Evolutionary conservation across 495 filamentous ascomycete species (phyloP).

Genomic region (Staphylotrichum tortipilum): DNA sequence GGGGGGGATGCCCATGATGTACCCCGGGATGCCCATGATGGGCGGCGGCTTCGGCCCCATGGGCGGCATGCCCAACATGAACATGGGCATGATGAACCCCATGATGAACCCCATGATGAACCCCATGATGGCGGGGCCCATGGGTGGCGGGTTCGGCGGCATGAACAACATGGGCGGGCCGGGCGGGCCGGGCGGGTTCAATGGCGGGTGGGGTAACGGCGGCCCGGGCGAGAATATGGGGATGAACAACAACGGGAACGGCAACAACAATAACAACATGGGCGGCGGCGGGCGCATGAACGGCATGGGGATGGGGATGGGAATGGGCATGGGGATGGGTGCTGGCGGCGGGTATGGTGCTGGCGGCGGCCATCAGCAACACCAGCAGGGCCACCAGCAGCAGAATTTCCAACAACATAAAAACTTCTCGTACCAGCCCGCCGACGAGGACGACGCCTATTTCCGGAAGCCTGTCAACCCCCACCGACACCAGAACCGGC

Average conservation of each 20-base stretch:
- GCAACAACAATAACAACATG: slow-evolving; percentile 3
- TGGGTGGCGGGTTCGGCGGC: slow-evolving; percentile 31
- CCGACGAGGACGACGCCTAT: slow-evolving; percentile 84
- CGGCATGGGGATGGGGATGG: slow-evolving; percentile 24
- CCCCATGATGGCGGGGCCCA: slow-evolving; percentile 28
- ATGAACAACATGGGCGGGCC: slow-evolving; percentile 15
- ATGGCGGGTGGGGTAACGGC: slow-evolving; percentile 18
- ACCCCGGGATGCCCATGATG: slow-evolving; percentile 32
- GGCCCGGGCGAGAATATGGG: slow-evolving; percentile 10
- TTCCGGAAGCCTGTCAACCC: slow-evolving; percentile 95
- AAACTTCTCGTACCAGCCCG: slow-evolving; percentile 57
- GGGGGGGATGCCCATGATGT: slow-evolving; percentile 24
- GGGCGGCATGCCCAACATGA: slow-evolving; percentile 15
- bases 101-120: slow-evolving; percentile 44
- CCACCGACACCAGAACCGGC: slow-evolving; percentile 74
- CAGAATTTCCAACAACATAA: slow-evolving; percentile 8
- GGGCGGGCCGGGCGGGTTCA: slow-evolving; percentile 39
- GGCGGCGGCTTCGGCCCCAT: slow-evolving; percentile 17
- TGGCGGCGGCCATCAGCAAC: slow-evolving; percentile 16
- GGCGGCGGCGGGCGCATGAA: slow-evolving; percentile 18
- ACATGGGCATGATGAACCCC: slow-evolving; percentile 30
- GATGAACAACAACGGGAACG: slow-evolving; percentile 1
- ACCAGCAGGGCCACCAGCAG: slow-evolving; percentile 18
- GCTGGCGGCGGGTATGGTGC: slow-evolving; percentile 11
- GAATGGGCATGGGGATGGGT: slow-evolving; percentile 18